These are phyloP conservation scores for Rauvolfia tetraphylla DNA, from an alignment of 257 asterid genomes.

Conservation along the genomic window DNA sequence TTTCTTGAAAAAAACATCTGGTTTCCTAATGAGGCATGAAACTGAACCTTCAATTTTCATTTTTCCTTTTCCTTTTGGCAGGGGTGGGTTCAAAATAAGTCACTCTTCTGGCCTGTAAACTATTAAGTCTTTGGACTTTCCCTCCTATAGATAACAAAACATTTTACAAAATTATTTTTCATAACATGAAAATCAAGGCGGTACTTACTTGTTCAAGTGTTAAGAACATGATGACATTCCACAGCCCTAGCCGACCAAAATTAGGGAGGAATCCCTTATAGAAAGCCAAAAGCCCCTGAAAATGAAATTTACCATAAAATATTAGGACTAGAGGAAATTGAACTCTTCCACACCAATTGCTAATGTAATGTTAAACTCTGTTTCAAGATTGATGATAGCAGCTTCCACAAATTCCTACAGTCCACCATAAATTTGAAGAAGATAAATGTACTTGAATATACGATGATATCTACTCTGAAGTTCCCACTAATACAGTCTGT, in stretches of 20 bases:
- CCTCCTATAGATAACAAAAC: not conserved
- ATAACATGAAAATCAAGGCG: conserved; percentile 8
- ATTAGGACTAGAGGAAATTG: not conserved
- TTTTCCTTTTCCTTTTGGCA: not conserved
- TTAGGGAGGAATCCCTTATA: conserved; percentile 90
- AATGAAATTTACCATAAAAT: conserved; percentile 12
- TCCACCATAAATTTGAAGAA: not conserved
- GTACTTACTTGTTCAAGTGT: conserved; percentile 68
- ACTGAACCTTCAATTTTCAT: not conserved
- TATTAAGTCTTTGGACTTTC: not conserved
- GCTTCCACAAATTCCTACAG: not conserved
- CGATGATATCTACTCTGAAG: not conserved
- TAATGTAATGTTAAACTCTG: not conserved
- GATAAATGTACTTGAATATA: not conserved
- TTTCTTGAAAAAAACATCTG: not conserved
- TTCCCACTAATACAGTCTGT: not conserved
- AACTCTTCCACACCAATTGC: not conserved
- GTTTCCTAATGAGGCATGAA: not conserved
- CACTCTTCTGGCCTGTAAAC: not conserved
- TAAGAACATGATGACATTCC: conserved; percentile 89
- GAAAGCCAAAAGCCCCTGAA: conserved; percentile 75
- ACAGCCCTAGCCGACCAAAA: conserved; percentile 70
- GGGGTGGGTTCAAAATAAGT: not conserved
- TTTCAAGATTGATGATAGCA: not conserved
- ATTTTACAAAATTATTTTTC: not conserved